Evolutionary conservation across 1,284 basidiomycete genomes (phyloP), one percentile per base, ranked within the genome.

Genomic region (Trametes hirsuta): DNA sequence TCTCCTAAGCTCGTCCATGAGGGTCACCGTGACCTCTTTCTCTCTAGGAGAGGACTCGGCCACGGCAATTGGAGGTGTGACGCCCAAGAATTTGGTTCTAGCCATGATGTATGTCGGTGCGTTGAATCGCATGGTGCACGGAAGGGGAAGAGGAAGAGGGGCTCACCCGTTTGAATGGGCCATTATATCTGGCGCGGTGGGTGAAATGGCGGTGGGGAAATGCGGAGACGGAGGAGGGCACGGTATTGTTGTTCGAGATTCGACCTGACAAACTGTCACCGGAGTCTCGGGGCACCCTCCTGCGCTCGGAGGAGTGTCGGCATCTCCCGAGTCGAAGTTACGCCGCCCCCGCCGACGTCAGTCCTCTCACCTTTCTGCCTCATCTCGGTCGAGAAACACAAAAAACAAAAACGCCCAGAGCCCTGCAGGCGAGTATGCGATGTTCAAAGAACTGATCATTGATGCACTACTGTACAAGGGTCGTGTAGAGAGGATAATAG

Each of bases 51-150:
- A 86, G 45, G 91, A 94, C 65, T 90, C 88, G 30, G 80, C 81
- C 18, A 84, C 84, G 58, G 93, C 91, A 71, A 99, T 97, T 50
- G 97, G 96, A 46, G 94, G 92, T 14, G 97, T 98, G 47, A 93
- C 90, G 62, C 91, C 91, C 58, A 88, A 77, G 75, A 83, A 87
- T 46, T 61, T 56, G 34, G 53, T 35, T 30, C 57, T 45, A 47
- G 59, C 61, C 53, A 34, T 36, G 18, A 21, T 3, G 35, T 36
- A 40, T 37, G 53, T 42, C 24, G 56, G 47, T n/a, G 37, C 22
- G 6, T 39, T 37, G 40, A 47, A 44, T 34, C 41, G 45, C 46
- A 55, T 53, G 22, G 6, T 45, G 35, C 5, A 18, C 47, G 2
- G 22, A 40, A 35, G 25, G n/a, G 41, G 12, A 15, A 25, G 48